These are phyloP conservation scores for Mucor indicus DNA, from an alignment of 371 early-diverging fungal genomes.

Conservation along the genomic window DNA sequence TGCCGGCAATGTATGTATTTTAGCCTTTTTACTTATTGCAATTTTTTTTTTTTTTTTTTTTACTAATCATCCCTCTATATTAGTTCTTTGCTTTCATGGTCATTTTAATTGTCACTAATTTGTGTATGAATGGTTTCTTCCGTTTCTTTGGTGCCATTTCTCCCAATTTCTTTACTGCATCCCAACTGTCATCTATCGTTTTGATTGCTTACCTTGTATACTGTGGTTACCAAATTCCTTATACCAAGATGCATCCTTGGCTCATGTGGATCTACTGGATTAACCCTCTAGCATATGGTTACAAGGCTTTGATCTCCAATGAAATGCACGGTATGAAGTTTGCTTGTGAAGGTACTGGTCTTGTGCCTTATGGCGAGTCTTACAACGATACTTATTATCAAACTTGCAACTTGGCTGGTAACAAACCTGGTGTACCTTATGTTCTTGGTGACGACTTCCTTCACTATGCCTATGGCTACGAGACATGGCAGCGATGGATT, in stretches of 20 bases:
- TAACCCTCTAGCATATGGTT: slow-evolving; percentile 67
- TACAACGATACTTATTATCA: slow-evolving; percentile 45
- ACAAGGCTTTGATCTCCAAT: slow-evolving; percentile 63
- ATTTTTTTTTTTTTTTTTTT: not conserved
- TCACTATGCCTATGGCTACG: slow-evolving; percentile 28
- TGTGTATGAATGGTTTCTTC: slow-evolving; percentile 64
- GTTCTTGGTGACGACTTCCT: slow-evolving; percentile 57
- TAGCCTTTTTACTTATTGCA: no score
- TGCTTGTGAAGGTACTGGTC: slow-evolving; percentile 36
- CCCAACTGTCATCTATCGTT: slow-evolving; percentile 51
- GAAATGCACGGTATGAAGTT: slow-evolving; percentile 52
- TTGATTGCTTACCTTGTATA: slow-evolving; percentile 60
- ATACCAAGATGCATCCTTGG: slow-evolving; percentile 65
- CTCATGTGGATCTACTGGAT: slow-evolving; percentile 72
- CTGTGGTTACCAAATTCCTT: slow-evolving; percentile 67
- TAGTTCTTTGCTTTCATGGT: slow-evolving; percentile 57
- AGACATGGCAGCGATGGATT: slow-evolving; percentile 53
- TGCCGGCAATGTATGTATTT: slow-evolving; percentile 54
- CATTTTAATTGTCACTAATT: slow-evolving; percentile 41
- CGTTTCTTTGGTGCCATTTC: slow-evolving; percentile 57
- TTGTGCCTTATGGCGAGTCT: slow-evolving; percentile 41
- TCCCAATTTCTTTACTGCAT: slow-evolving; percentile 57
- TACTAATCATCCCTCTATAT: not conserved
- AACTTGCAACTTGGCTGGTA: slow-evolving; percentile 54
- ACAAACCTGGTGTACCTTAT: slow-evolving; percentile 37